These are phyloP conservation scores for Candida hungchunana DNA, from an alignment of 805 yeast species.

Conservation along the genomic window DNA sequence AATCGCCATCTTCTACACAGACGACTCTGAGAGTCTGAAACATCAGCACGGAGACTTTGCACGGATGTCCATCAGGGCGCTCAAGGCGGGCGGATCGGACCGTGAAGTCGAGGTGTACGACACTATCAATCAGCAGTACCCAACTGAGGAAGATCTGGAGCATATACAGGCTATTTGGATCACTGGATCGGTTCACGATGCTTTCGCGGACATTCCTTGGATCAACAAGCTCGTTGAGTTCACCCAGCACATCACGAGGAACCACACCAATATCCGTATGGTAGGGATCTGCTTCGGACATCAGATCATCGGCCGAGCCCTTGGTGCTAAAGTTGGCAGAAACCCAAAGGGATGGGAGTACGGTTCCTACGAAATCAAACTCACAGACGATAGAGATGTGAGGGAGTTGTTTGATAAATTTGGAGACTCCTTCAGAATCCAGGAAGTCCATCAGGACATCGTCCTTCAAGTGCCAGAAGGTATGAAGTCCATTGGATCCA, in stretches of 20 bases:
- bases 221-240: conserved; percentile 35
- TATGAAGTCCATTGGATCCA: conserved; percentile 45
- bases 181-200: conserved; percentile 50
- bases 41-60: conserved; percentile 46
- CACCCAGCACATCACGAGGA: conserved; percentile 21
- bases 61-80: conserved; percentile 37
- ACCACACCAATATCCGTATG: conserved; percentile 33
- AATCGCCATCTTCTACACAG: conserved; percentile 24
- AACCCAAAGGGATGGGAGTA: conserved; percentile 71
- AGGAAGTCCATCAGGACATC: conserved; percentile 58
- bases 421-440: conserved; percentile 32
- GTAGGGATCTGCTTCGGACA: conserved; percentile 87
- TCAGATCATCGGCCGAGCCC: conserved; percentile 64
- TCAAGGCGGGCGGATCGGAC: conserved; percentile 24
- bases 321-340: conserved; percentile 56
- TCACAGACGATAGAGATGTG: conserved; percentile 40
- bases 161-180: conserved; percentile 40
- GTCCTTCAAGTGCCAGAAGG: conserved; percentile 41
- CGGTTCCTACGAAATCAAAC: conserved; percentile 48
- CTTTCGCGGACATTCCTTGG: conserved; percentile 41
- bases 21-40: conserved; percentile 13
- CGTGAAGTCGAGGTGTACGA: conserved; percentile 33
- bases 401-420: conserved; percentile 19
- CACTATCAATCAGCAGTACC: conserved; percentile 27
- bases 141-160: conserved; percentile 24